Percentiles rank a stretch among this genome's conserved stretches.
Conservation (phyloP, 164 flowering plant genomes). For the Buxus sempervirens region DNA sequence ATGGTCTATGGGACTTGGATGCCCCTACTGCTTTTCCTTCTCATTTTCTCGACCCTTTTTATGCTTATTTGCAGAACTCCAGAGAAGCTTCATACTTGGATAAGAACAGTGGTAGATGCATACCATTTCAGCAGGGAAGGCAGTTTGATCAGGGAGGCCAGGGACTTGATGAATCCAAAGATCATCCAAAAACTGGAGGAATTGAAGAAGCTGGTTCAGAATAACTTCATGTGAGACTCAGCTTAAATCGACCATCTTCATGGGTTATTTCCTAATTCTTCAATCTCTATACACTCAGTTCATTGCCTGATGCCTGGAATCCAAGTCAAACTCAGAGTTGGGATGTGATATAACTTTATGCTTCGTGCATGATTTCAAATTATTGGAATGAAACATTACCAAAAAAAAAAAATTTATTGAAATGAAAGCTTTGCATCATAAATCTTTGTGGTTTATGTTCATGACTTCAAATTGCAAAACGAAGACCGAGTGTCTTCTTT, state of each 20-base stretch:
- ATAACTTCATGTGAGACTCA: constrained; percentile 45
- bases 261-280: background rate
- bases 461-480: too few species aligned
- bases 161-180: constrained; percentile 58
- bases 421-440: too few species aligned
- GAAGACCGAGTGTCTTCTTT: too few species aligned
- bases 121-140: constrained; percentile 58
- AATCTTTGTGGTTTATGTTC: too few species aligned
- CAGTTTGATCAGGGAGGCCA: constrained; percentile 56
- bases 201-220: constrained; percentile 42
- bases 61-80: constrained; percentile 49
- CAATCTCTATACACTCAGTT: too few species aligned
- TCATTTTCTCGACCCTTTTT: background rate
- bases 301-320: background rate
- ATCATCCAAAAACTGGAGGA: constrained; percentile 47
- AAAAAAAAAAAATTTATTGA: too few species aligned
- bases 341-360: too few species aligned
- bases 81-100: constrained; percentile 57
- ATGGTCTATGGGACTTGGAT: too few species aligned
- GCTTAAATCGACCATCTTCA: background rate
- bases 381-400: too few species aligned
- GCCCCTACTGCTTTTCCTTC: background rate
- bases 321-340: too few species aligned
- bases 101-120: constrained; percentile 55
- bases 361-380: too few species aligned